Evolutionary conservation across 2,329 filamentous ascomycete species (phyloP), one percentile per base, ranked within the genome.

Genomic region (Hymenoscyphus repandus): DNA sequence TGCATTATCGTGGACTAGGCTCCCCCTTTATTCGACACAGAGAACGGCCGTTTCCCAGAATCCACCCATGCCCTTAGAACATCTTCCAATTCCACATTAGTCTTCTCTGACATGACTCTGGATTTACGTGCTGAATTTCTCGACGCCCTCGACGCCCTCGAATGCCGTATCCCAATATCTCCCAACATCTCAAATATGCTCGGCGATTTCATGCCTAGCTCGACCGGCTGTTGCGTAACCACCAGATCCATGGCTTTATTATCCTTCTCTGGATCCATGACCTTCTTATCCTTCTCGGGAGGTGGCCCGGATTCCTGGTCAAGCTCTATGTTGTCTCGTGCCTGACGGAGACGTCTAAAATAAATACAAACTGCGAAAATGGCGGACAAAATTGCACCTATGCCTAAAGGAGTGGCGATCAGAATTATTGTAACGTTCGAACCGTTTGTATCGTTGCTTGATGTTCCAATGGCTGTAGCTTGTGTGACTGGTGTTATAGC

Each of bases 121-220:
- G 22, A 4, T 27, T 27, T 27, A 27, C 22, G 4, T 27, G n/a
- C 38, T 18, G 38, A 40, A 17, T n/a, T 40, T 11, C 38, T 40
- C 2, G 36, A 39, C 6, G 36, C 10, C 17, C 36, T 39, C 6
- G 18, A 17, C n/a, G 13, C 38, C 5, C 38, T 40, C 17, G 17
- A 20, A 20, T 40, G 38, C 18, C 17, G n/a, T 11, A 40, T 40
- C 10, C 38, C 38, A 11, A 40, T 20, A 40, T 40, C 38, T 5
- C 38, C 38, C 13, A 17, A 40, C 38, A 40, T n/a, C 38, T 40
- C 38, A 20, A 40, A 40, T n/a, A 40, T 20, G 17, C 31, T 36
- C 15, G 44, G 44, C 9, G 44, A 46, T 46, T 46, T 46, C 44
- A 46, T 30, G 33, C 44, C 44, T 20, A 46, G 13, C 18, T 46